Evolutionary conservation across 2,329 filamentous ascomycete species (phyloP).

Genomic region (Neophaeococcomyces mojaviensis): DNA sequence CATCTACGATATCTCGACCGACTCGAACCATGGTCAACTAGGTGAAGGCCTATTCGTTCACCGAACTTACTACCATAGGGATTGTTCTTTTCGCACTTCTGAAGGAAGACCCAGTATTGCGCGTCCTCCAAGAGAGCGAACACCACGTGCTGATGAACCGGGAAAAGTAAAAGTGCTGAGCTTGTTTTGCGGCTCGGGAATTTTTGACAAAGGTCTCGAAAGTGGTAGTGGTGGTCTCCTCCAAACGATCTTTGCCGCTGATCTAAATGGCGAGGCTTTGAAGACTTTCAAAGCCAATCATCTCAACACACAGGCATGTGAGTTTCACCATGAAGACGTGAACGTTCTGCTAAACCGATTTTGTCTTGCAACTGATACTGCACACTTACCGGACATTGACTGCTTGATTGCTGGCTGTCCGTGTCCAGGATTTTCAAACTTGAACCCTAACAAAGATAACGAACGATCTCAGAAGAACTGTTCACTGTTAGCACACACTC

Average conservation of each 20-base stretch:
- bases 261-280: conserved; percentile 56
- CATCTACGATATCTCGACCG: conserved; percentile 53
- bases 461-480: conserved; percentile 58
- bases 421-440: conserved; percentile 64
- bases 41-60: conserved; percentile 58
- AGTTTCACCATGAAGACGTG: conserved; percentile 44
- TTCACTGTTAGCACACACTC: conserved; percentile 69
- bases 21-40: conserved; percentile 38
- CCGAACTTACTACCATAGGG: conserved; percentile 56
- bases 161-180: conserved; percentile 55
- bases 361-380: conserved; percentile 35
- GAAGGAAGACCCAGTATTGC: no score
- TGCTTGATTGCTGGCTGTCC: conserved; percentile 67
- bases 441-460: conserved; percentile 54
- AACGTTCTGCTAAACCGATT: background rate
- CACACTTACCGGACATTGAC: conserved; percentile 56
- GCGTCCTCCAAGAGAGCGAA: no score
- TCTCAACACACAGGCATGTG: conserved; percentile 19
- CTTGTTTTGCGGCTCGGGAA: conserved; percentile 71
- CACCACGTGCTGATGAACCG: no score
- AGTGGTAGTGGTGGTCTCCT: conserved; percentile 55
- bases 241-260: conserved; percentile 60
- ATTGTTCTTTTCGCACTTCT: conserved; percentile 53
- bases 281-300: conserved; percentile 67
- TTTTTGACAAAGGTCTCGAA: conserved; percentile 68